Evolutionary conservation across 768 basidiomycete genomes (phyloP).

Genomic region (Megacollybia marginata): DNA sequence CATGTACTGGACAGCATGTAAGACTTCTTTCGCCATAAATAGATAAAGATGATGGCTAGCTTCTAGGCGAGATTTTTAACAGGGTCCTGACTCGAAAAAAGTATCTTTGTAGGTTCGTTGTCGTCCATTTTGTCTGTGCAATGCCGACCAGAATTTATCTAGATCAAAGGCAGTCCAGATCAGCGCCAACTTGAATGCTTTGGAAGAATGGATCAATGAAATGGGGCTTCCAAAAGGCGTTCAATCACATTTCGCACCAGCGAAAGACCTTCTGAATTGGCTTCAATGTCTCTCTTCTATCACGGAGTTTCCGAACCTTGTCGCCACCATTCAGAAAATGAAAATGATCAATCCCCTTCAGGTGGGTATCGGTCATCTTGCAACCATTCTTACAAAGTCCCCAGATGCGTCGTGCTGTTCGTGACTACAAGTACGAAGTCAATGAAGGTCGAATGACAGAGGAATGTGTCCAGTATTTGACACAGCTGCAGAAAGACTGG

Average conservation of each 20-base stretch:
- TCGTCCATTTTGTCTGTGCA: background rate
- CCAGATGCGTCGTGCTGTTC: conserved; percentile 88
- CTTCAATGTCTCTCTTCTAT: conserved; percentile 79
- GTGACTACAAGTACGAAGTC: conserved; percentile 92
- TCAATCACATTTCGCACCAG: conserved; percentile 73
- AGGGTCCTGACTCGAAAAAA: conserved; percentile 87
- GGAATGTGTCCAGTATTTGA: conserved; percentile 91
- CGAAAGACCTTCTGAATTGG: conserved; percentile 81
- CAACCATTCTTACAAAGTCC: background rate
- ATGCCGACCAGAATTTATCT: conserved; percentile 1
- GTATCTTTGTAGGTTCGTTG: conserved; percentile 74
- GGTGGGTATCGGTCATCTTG: conserved; percentile 28
- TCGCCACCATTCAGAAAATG: conserved; percentile 86
- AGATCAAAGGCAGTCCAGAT: conserved; percentile 88
- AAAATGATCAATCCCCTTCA: conserved; percentile 87
- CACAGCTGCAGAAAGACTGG: conserved; percentile 96
- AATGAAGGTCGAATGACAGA: conserved; percentile 90
- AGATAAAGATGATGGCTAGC: conserved; percentile 7
- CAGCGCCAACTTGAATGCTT: conserved; percentile 70
- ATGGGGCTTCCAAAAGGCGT: conserved; percentile 77
- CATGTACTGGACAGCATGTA: conserved; percentile 97
- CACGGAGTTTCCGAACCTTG: conserved; percentile 77
- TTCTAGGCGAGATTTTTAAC: conserved; percentile 76
- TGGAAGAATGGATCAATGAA: conserved; percentile 89
- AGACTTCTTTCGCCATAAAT: conserved; percentile 20